Base-by-base conservation (phyloP, 768 basidiomycete species). In the Boletus rex-veris region DNA sequence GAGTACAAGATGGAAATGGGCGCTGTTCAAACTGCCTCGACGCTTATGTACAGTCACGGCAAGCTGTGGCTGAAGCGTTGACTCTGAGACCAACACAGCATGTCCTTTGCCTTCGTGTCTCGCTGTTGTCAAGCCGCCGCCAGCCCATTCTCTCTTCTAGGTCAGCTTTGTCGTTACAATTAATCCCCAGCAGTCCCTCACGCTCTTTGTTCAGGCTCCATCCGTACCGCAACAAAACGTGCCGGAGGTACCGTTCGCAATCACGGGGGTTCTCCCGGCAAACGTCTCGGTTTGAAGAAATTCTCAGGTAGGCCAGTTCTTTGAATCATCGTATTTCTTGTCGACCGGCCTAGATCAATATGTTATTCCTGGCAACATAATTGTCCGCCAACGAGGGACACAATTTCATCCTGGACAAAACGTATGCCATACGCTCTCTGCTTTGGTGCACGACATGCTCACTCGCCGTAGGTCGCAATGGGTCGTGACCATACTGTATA, bases 401-500 rank as follows among this genome's bases (percentile, higher is more conserved):
- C 77, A 87, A 47, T 96, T 97, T 74, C 93, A 96, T 67, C 85
- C 96, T 5, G 96, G 95, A 1, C 94, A 93, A 69, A 86, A 98
- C 71, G 95, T 94, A 71, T 52, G 86, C 74, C 40, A n/a, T 48
- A 31, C 30, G 31, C 33, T 49, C 37, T 43, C 46, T 30, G n/a
- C 16, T 19, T 45, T 51, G 42, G 18, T 39, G 18, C 26, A 10
- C n/a, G 11, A 21, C 39, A 35, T 31, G 24, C 56, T 66, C 50
- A 56, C 54, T 38, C 19, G 30, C 43, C 26, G 35, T 62, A 96
- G 92, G 92, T 98, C 50, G 84, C 83, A 59, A 86, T 92, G 69
- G 97, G 95, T 19, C 84, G 87, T 53, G 97, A 99, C 72, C 94
- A 98, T 73, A 98, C 97, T 1, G 78, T 99, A 50, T 98, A 87